Conservation (phyloP, 306 rosid genomes). For the Sophora flavescens region DNA sequence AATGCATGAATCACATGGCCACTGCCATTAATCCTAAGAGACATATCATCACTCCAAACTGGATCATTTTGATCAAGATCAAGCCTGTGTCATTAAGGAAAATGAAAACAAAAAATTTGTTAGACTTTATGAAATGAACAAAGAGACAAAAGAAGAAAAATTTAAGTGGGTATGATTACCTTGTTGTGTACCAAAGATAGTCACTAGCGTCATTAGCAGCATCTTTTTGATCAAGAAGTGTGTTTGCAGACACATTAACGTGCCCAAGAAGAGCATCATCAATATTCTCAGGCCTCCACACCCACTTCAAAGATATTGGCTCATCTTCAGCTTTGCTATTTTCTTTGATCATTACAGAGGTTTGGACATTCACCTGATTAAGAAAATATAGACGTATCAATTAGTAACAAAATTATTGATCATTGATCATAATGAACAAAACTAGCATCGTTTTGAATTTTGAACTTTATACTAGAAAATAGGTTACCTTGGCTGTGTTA, state of each 20-base stretch:
- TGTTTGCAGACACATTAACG: conserved; percentile 21
- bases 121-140: not conserved
- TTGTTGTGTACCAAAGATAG: conserved; percentile 71
- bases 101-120: not conserved
- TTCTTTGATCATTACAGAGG: conserved; percentile 55
- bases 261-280: conserved; percentile 44
- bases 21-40: conserved; percentile 52
- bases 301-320: conserved; percentile 55
- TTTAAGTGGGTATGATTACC: conserved; percentile 40
- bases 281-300: conserved; percentile 62
- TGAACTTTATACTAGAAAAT: not conserved
- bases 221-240: conserved; percentile 58
- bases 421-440: not conserved
- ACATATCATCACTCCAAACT: conserved; percentile 53
- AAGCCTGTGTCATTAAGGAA: conserved; percentile 36
- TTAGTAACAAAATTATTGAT: not conserved
- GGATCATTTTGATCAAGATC: conserved; percentile 51
- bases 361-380: conserved; percentile 64
- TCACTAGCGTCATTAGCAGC: conserved; percentile 59
- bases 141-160: not conserved
- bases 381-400: not conserved
- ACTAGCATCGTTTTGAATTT: not conserved
- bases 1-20: conserved; percentile 64
- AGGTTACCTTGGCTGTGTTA: conserved; percentile 62
- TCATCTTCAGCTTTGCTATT: conserved; percentile 52